Evolutionary conservation across 2,329 filamentous ascomycete species (phyloP).

Genomic region (Huntiella abstrusa): DNA sequence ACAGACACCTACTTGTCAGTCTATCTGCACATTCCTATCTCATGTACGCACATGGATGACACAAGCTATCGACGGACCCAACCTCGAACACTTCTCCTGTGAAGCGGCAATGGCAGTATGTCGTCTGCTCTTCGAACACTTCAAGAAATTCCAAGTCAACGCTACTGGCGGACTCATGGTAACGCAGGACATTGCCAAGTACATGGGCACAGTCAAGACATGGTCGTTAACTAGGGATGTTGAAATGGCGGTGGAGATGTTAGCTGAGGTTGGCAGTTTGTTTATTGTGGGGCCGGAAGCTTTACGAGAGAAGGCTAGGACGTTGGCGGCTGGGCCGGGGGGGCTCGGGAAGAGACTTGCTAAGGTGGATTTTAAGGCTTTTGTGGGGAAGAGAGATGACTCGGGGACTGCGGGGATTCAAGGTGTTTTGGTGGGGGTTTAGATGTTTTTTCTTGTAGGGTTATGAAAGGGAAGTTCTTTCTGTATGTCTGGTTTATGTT

Average conservation of each 20-base stretch:
- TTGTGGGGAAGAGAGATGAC: constrained; percentile 73
- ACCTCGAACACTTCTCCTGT: constrained; percentile 62
- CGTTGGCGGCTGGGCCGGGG: constrained; percentile 26
- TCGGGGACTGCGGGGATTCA: constrained; percentile 64
- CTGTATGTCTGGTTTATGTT: neutral
- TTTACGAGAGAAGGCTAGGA: constrained; percentile 49
- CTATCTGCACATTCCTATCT: constrained; percentile 63
- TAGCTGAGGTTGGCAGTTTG: constrained; percentile 84
- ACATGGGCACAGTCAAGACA: constrained; percentile 65
- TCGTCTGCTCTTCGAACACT: constrained; percentile 68
- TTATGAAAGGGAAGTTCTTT: no score
- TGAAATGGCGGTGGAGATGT: constrained; percentile 55
- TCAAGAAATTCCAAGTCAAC: constrained; percentile 86
- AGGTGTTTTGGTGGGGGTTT: constrained; percentile 53
- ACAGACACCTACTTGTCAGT: constrained; percentile 69
- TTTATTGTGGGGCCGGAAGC: constrained; percentile 84
- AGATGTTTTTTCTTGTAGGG: constrained; percentile 3
- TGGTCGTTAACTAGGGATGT: constrained; percentile 60
- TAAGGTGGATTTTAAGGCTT: constrained; percentile 60
- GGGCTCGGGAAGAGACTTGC: constrained; percentile 34
- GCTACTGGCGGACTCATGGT: constrained; percentile 89
- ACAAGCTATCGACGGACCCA: constrained; percentile 61
- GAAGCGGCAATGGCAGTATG: constrained; percentile 71
- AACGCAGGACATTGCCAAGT: constrained; percentile 87
- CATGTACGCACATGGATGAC: constrained; percentile 43